These are phyloP conservation scores for Cymbopogon citratus DNA, from an alignment of 176 grass and related monocot species.

Conservation along the genomic window DNA sequence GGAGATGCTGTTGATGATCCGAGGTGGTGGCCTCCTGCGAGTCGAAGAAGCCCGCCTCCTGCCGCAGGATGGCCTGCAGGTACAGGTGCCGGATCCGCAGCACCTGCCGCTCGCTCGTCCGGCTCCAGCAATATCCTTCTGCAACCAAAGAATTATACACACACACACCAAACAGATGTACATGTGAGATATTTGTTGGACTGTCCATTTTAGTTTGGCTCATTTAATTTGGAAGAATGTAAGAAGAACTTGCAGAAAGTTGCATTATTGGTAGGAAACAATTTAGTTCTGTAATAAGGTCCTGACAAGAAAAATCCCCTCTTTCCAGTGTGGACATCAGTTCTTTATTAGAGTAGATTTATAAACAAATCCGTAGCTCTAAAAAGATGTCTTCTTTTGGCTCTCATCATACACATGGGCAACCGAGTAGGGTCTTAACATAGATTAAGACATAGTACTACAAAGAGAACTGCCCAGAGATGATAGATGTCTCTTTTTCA, in stretches of 20 bases:
- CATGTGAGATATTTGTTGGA: too few species aligned
- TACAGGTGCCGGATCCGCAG: slow-evolving; percentile 83
- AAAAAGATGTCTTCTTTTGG: background rate
- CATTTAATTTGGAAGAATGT: background rate
- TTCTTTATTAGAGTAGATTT: too few species aligned
- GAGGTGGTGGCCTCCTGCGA: slow-evolving; percentile 89
- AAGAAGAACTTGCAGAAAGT: background rate
- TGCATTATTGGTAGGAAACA: background rate
- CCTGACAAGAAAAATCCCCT: background rate
- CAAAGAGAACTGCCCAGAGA: background rate
- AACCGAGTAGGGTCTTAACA: too few species aligned
- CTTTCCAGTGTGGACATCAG: background rate
- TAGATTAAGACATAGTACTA: background rate
- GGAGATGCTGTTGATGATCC: slow-evolving; percentile 96
- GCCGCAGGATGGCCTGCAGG: slow-evolving; percentile 85
- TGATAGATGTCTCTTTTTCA: background rate
- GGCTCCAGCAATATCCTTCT: slow-evolving; percentile 99
- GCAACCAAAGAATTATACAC: background rate
- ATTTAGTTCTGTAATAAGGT: background rate
- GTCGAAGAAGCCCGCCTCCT: slow-evolving; percentile 96
- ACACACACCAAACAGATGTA: background rate
- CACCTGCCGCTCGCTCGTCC: slow-evolving; percentile 98
- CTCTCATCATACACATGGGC: background rate
- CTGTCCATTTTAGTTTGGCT: background rate
- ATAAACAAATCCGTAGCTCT: background rate